phyloP scores from a whole-genome alignment of 2,329 filamentous ascomycete genomes.

The Penicillium sp. region DNA sequence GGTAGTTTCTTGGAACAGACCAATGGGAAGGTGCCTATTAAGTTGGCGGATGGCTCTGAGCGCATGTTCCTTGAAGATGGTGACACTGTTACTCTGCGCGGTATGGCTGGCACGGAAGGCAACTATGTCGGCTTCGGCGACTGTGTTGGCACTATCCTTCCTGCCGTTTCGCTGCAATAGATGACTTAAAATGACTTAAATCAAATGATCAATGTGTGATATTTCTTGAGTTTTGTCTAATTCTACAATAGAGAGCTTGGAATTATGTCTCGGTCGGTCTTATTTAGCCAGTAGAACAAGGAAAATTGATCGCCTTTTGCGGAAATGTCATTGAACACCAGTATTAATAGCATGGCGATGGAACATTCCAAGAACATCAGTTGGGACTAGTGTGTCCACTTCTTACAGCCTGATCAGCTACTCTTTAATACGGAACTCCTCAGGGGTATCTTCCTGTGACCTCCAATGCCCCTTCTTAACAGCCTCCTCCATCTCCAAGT shows the following conservation, averaged over 20 bases:
- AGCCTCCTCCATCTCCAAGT: conserved; percentile 49
- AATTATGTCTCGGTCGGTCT: neutral
- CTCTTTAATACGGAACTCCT: conserved; percentile 37
- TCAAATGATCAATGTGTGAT: conserved; percentile 6
- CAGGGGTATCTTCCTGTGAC: conserved; percentile 54
- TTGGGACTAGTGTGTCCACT: too few species aligned
- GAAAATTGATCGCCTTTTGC: neutral
- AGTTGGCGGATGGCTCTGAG: conserved; percentile 62
- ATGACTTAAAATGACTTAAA: conserved; percentile 9
- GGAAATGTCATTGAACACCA: neutral
- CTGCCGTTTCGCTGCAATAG: conserved; percentile 35
- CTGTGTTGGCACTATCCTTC: conserved; percentile 62
- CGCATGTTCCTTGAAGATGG: conserved; percentile 72
- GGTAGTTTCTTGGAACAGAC: conserved; percentile 73
- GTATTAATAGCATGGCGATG: neutral
- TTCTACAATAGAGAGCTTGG: conserved; percentile 3
- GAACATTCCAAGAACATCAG: neutral
- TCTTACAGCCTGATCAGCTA: neutral
- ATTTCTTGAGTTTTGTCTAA: neutral
- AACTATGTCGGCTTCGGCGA: conserved; percentile 75
- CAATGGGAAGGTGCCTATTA: conserved; percentile 63
- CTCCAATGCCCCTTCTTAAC: conserved; percentile 55
- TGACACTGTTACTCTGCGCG: conserved; percentile 65
- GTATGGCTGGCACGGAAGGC: conserved; percentile 63
- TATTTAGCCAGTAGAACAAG: neutral